Evolutionary conservation across 2,329 filamentous ascomycete genomes (phyloP).

Genomic region (Fusarium hostae): DNA sequence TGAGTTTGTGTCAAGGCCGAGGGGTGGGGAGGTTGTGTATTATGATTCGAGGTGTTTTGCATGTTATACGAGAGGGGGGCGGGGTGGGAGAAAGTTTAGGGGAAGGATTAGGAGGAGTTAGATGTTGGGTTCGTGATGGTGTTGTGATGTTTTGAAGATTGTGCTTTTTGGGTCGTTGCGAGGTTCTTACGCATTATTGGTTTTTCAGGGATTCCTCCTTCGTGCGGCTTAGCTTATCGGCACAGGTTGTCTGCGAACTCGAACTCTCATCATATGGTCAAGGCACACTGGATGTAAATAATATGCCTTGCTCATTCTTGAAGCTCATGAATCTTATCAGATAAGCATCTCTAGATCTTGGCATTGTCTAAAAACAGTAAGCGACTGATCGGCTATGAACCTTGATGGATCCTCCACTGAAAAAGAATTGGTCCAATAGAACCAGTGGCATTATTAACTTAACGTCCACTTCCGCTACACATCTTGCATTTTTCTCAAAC

Average conservation of each 20-base stretch:
- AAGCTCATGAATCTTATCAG: neutral
- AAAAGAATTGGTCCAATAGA: constrained; percentile 5
- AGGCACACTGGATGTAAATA: no score
- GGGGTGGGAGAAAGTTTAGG: neutral
- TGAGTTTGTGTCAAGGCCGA: neutral
- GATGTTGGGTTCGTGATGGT: neutral
- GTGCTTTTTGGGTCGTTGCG: neutral
- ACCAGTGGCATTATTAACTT: constrained; percentile 17
- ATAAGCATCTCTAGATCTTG: neutral
- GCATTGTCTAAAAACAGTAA: neutral
- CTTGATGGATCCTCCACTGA: constrained; percentile 10
- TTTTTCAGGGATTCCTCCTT: neutral
- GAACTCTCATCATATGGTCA: neutral
- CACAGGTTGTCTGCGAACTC: neutral
- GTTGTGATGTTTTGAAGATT: no score
- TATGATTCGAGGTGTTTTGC: constrained; percentile 10
- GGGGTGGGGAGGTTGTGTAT: neutral
- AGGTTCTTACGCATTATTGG: no score
- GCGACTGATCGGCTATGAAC: neutral
- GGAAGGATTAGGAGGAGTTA: constrained; percentile 7
- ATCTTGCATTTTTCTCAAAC: neutral
- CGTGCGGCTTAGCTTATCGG: fast-evolving
- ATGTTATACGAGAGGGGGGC: neutral
- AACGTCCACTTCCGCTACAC: neutral
- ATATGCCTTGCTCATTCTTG: neutral